Conservation (phyloP, 2,329 filamentous ascomycete species). For the Akanthomyces lecanii region DNA sequence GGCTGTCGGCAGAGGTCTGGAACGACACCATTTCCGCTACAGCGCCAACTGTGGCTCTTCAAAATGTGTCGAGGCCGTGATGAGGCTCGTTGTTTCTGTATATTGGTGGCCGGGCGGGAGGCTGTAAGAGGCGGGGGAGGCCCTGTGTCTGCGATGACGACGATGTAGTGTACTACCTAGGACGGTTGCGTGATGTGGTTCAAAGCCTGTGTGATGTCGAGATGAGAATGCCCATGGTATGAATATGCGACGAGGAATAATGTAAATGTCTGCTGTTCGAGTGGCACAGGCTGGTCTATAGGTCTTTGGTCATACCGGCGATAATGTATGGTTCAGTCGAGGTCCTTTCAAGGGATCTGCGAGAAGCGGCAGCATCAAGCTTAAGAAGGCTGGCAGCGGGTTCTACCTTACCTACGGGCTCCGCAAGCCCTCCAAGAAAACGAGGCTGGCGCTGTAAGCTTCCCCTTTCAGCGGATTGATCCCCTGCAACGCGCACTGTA, state of each 20-base stretch:
- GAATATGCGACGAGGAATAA: neutral
- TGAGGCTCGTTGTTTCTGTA: neutral
- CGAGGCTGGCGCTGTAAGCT: neutral
- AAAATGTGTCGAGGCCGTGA: neutral
- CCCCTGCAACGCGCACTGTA: neutral
- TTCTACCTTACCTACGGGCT: neutral
- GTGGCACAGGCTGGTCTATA: neutral
- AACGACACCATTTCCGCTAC: slow-evolving; percentile 14
- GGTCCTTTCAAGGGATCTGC: neutral
- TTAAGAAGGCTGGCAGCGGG: neutral
- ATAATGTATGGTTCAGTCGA: neutral
- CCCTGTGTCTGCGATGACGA: neutral
- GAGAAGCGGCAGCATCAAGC: neutral
- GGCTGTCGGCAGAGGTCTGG: slow-evolving; percentile 9
- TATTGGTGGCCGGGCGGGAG: neutral
- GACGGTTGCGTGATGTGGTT: neutral
- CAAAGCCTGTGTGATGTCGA: neutral
- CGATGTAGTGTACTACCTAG: neutral
- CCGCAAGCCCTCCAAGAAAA: neutral
- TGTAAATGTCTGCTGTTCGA: neutral
- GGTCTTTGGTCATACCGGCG: neutral
- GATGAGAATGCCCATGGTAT: neutral
- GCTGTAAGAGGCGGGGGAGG: neutral
- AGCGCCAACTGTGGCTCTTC: neutral
- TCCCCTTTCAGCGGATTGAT: neutral